Conservation (phyloP, 176 grass and related monocot species). For the Secale cereale region DNA sequence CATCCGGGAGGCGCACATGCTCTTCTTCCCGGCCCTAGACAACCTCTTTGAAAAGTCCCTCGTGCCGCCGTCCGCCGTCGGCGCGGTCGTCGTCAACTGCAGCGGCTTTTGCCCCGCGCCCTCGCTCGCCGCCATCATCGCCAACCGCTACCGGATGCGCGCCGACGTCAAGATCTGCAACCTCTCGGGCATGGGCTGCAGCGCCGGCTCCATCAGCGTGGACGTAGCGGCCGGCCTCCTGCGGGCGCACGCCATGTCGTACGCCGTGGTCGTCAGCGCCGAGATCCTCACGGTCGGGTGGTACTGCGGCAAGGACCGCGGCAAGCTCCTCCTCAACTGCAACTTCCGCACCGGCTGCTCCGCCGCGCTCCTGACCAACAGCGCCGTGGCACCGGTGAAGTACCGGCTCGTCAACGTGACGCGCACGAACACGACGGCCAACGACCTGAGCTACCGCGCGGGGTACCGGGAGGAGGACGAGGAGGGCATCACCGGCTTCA, state of each 20-base stretch:
- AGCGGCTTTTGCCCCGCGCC: slow-evolving; percentile 51
- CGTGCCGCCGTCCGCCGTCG: slow-evolving; percentile 42
- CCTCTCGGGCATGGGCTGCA: slow-evolving; percentile 87
- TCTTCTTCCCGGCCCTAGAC: slow-evolving; percentile 51
- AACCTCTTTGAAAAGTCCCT: slow-evolving; percentile 50
- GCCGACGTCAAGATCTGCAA: slow-evolving; percentile 49
- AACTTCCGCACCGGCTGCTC: slow-evolving; percentile 80
- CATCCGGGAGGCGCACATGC: slow-evolving; percentile 40
- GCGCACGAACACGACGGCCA: slow-evolving; percentile 44
- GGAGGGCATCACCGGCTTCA: slow-evolving; percentile 68
- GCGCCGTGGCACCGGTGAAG: background rate
- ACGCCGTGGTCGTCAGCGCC: slow-evolving; percentile 69
- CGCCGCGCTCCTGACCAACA: slow-evolving; percentile 45
- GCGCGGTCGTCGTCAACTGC: slow-evolving; percentile 66
- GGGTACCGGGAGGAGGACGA: slow-evolving; percentile 63
- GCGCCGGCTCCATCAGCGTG: slow-evolving; percentile 45
- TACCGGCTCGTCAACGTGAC: slow-evolving; percentile 55
- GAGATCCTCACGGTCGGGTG: slow-evolving; percentile 74
- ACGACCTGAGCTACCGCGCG: slow-evolving; percentile 54
- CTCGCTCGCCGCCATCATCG: slow-evolving; percentile 59
- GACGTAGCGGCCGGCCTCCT: slow-evolving; percentile 24
- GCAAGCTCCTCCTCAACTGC: slow-evolving; percentile 80
- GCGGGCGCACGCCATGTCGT: background rate
- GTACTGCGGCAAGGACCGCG: slow-evolving; percentile 58
- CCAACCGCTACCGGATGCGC: slow-evolving; percentile 45